Evolutionary conservation across 495 filamentous ascomycete genomes (phyloP).

Genomic region (Aspergillus olivimuriae): DNA sequence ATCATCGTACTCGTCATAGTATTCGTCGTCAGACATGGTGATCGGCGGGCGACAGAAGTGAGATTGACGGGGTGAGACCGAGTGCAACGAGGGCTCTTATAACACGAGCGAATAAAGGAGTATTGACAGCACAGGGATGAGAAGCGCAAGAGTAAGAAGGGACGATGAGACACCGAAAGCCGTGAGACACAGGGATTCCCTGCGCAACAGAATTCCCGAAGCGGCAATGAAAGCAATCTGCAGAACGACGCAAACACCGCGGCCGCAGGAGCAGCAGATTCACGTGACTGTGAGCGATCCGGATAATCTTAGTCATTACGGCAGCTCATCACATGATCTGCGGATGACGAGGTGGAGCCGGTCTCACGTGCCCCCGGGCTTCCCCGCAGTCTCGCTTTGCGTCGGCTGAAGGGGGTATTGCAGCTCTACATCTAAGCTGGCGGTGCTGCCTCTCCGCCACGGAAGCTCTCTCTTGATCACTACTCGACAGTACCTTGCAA

Average conservation of each 20-base stretch:
- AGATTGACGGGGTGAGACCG: background rate
- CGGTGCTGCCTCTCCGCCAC: conserved; percentile 6
- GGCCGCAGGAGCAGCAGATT: too few relatives aligned
- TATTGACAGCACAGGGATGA: too few relatives aligned
- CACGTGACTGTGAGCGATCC: too few relatives aligned
- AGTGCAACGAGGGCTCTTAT: too few relatives aligned
- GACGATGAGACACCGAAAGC: background rate
- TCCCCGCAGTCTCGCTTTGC: conserved; percentile 42
- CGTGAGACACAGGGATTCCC: background rate
- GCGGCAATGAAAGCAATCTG: background rate
- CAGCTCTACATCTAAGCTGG: conserved; percentile 3
- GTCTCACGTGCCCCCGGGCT: conserved; percentile 24
- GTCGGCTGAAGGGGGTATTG: conserved; percentile 28
- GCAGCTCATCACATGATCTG: conserved; percentile 2
- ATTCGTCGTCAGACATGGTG: conserved; percentile 47
- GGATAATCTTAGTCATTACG: too few relatives aligned
- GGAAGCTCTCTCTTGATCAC: conserved; percentile 6
- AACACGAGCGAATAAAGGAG: too few relatives aligned
- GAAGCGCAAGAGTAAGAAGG: too few relatives aligned
- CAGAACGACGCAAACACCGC: too few relatives aligned
- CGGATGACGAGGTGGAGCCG: conserved; percentile 1
- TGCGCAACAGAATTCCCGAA: background rate
- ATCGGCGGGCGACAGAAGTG: background rate
- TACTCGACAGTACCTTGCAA: too few relatives aligned
- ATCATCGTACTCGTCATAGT: conserved; percentile 40